phyloP scores from a whole-genome alignment of 192 early-diverging fungal genomes.

The Coemansia sp. region DNA sequence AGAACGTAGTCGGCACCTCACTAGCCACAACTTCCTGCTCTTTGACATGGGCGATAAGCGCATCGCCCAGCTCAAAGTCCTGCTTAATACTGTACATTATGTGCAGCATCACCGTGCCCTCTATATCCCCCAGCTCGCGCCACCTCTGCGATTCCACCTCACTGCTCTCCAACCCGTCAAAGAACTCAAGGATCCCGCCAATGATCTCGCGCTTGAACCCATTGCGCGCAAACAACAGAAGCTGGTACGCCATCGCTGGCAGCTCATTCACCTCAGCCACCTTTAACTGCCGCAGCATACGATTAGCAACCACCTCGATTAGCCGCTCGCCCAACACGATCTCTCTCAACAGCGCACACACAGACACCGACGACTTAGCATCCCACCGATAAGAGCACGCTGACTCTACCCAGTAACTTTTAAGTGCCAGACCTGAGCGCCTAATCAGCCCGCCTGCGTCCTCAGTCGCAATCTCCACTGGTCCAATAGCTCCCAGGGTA shows the following conservation, averaged over 20 bases:
- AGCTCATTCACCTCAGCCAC: slow-evolving; percentile 43
- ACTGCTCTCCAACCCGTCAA: slow-evolving; percentile 54
- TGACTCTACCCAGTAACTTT: slow-evolving; percentile 45
- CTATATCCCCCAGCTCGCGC: slow-evolving; percentile 56
- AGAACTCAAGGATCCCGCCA: slow-evolving; percentile 57
- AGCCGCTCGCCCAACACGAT: slow-evolving; percentile 15
- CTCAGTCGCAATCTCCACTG: slow-evolving; percentile 25
- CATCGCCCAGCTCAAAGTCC: slow-evolving; percentile 58
- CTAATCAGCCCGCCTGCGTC: slow-evolving; percentile 10
- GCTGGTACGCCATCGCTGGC: slow-evolving; percentile 66
- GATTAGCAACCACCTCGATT: slow-evolving; percentile 16
- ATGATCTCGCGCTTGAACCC: slow-evolving; percentile 60
- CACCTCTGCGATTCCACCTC: slow-evolving; percentile 4
- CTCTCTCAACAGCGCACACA: slow-evolving; percentile 39
- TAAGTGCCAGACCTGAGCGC: slow-evolving; percentile 31
- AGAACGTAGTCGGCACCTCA: slow-evolving; percentile 57
- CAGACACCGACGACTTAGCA: slow-evolving; percentile 20
- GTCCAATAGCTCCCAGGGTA: slow-evolving; percentile 36
- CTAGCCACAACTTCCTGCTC: slow-evolving; percentile 40
- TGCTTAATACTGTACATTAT: slow-evolving; percentile 71
- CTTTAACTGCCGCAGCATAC: slow-evolving; percentile 34
- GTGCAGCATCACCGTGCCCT: slow-evolving; percentile 70
- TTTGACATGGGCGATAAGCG: slow-evolving; percentile 52
- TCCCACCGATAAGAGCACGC: slow-evolving; percentile 48
- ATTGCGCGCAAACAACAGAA: slow-evolving; percentile 64